These are phyloP conservation scores for Diplogelasinospora grovesii DNA, from an alignment of 495 filamentous ascomycete species.

Conservation along the genomic window DNA sequence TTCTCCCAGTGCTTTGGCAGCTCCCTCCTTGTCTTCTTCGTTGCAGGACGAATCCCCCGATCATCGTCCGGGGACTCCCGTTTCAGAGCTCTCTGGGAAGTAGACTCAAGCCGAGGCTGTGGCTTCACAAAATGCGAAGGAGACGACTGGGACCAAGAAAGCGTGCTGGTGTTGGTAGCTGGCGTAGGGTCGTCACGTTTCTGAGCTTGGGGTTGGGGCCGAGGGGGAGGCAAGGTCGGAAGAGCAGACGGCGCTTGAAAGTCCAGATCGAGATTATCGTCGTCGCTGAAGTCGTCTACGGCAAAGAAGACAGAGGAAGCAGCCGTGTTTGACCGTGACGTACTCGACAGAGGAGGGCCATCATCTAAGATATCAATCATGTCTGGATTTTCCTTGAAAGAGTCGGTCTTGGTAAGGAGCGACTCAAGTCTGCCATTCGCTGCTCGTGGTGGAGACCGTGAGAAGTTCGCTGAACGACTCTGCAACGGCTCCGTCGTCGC, in stretches of 20 bases:
- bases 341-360: neutral
- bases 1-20: constrained; percentile 24
- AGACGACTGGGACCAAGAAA: constrained; percentile 29
- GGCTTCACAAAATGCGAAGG: constrained; percentile 22
- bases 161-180: constrained; percentile 12
- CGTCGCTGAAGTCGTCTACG: constrained; percentile 65
- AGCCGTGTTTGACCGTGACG: neutral
- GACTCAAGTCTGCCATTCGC: constrained; percentile 26
- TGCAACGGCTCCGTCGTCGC: constrained; percentile 10
- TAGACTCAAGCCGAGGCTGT: constrained; percentile 1
- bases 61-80: constrained; percentile 23
- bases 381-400: constrained; percentile 35
- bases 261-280: constrained; percentile 58
- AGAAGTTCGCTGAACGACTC: constrained; percentile 8
- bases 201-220: neutral
- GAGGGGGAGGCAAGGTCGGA: constrained; percentile 19
- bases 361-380: constrained; percentile 15
- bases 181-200: constrained; percentile 8
- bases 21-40: constrained; percentile 26
- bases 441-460: neutral
- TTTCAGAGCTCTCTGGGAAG: constrained; percentile 20
- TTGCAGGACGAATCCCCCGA: constrained; percentile 14
- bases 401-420: constrained; percentile 32
- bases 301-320: constrained; percentile 40
- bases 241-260: constrained; percentile 43